Evolutionary conservation across 768 basidiomycete species (phyloP), one percentile per base, ranked within the genome.

Genomic region (Leccinum sublutescens): DNA sequence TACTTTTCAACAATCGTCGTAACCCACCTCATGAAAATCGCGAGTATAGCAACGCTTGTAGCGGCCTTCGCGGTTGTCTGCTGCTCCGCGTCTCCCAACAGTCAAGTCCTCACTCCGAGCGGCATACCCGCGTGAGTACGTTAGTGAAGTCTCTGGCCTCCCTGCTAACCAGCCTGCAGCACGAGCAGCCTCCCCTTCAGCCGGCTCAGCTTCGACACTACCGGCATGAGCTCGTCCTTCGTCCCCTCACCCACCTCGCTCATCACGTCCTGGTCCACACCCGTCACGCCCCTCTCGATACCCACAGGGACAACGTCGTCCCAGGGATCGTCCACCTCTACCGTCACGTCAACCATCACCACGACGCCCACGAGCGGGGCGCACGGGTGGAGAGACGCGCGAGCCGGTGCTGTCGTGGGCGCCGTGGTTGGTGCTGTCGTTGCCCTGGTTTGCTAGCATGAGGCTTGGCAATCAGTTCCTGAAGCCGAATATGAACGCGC

Each of bases 211-310:
- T 66, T 71, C 11, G 64, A 71, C 52, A 70, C 70, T 19, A 68
- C 66, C 5, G 72, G 55, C 5, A 12, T 5, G 5, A 9, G 45
- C 0, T 33, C 63, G 4, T 72, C 71, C 33, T 0, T 59, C 27
- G 21, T 68, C 38, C 62, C 70, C 10, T 63, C 58, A 7, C 56
- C 64, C 40, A 69, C 71, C 36, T 71, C 68, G 1, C 60, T 71
- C 58, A 61, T 69, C 48, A 70, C 72, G 34, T 68, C 72, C 25
- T 61, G 68, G 21, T 70, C 71, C 19, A 66, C 57, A 29, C 55
- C 55, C 6, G 1, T 70, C 45, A 48, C 14, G 17, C 64, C 72
- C 5, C 52, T n/a, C 15, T 50, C 58, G 27, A 8, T 50, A 29
- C 10, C 50, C 2, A 14, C 23, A n/a, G 5, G 17, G n/a, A 33